Base-by-base conservation (phyloP, 768 basidiomycete species). In the Chalciporus chontae region DNA sequence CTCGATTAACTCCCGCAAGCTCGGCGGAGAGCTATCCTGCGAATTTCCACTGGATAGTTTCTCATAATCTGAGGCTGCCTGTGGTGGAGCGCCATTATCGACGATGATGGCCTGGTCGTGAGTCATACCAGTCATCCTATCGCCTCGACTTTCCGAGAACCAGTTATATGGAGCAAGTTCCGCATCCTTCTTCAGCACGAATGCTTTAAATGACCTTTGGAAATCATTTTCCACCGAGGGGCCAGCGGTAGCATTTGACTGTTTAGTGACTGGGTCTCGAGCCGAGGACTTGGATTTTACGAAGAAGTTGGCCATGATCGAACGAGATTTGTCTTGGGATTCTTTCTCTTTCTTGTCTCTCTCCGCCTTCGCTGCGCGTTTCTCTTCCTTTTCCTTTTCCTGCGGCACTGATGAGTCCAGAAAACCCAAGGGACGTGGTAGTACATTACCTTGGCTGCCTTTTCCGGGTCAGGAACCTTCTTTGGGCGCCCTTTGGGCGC, bases 221-320 rank as follows among this genome's bases (percentile, higher is more conserved):
- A 90, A 95, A 40, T 93, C 87, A 14, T 79, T 78, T 24, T 74
- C 72, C 26, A 60, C 63, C 6, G 73, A 74, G 40, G 80, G 50
- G 13, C 51, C 50, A 15, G 53, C 64, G 39, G 64, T 48, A 8
- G 69, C 61, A 31, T 61, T 58, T 1, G 63, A 58, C 13, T 60
- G 58, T 40, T 66, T 65, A 18, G 55, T 36, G 54, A 59, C 37
- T 47, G 54, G 59, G 59, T 59, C 40, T 50, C 52, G 46, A 55
- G 47, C 34, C 51, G 60, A 42, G n/a, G 65, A 47, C 56, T 79
- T 81, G 8, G 79, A 65, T 61, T 88, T 90, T 26, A 77, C 73
- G 65, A 94, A 90, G 72, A 92, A 94, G 62, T 70, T 86, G 0
- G 80, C 77, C 82, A 95, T 83, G 11, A 90, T 68, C 8, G 82